A percentile compares a stretch with the other conserved stretches of the same genome.
phyloP scores from a whole-genome alignment of 1,139 yeast species.

The Protomyces arabidopsidicola region DNA sequence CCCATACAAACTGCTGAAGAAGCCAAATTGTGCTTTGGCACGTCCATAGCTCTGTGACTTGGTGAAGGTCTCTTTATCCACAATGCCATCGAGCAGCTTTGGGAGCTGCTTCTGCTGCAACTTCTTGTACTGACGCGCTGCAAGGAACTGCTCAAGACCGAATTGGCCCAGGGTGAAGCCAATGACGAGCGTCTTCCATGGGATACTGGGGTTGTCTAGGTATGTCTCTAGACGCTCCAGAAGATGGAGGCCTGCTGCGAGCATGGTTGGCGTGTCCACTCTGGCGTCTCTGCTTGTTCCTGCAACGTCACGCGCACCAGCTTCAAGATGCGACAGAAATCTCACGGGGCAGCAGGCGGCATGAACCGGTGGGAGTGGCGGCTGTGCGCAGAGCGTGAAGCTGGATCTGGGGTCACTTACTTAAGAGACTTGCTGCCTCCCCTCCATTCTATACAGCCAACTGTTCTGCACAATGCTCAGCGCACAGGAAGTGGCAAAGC shows the following conservation, averaged over 20 bases:
- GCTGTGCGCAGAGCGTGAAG: no score
- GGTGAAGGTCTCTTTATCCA: constrained; percentile 62
- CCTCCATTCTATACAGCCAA: no score
- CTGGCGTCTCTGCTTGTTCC: not conserved
- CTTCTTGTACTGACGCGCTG: constrained; percentile 70
- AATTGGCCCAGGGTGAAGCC: constrained; percentile 23
- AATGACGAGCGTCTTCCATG: constrained; percentile 22
- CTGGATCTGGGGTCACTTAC: no score
- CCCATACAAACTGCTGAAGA: constrained; percentile 52
- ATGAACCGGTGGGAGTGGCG: no score
- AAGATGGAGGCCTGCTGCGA: not conserved
- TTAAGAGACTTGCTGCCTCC: no score
- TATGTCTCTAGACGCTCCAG: not conserved
- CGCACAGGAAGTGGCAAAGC: constrained; percentile 49
- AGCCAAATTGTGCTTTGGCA: constrained; percentile 71
- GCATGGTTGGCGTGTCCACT: not conserved
- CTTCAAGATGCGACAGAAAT: no score
- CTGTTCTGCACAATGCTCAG: constrained; percentile 4
- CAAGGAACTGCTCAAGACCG: constrained; percentile 46
- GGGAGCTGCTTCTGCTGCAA: constrained; percentile 59
- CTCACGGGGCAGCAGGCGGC: no score
- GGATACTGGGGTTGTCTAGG: not conserved
- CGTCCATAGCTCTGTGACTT: constrained; percentile 77
- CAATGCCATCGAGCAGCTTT: constrained; percentile 53
- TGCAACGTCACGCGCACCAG: not conserved